These are phyloP conservation scores for Stemphylium lycopersici DNA, from an alignment of 2,329 filamentous ascomycete species.

Conservation along the genomic window DNA sequence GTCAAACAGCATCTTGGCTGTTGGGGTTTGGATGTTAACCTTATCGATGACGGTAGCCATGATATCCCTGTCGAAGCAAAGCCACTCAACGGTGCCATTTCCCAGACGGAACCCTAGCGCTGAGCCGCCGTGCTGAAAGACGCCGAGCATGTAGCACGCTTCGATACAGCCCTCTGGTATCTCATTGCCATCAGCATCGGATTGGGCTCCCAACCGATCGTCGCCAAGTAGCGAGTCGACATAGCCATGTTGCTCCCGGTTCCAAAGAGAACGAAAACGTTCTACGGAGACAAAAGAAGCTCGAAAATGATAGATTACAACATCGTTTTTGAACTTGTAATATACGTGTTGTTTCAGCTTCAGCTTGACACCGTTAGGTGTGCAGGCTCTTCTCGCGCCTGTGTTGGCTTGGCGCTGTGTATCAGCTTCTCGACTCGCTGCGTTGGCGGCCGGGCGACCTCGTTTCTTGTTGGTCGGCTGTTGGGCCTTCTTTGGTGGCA, in stretches of 20 bases:
- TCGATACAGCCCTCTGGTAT: slow-evolving; percentile 21
- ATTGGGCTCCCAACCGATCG: slow-evolving; percentile 14
- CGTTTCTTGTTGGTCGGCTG: not conserved
- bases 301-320: slow-evolving; percentile 31
- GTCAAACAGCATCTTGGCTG: slow-evolving; percentile 22
- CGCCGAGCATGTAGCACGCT: slow-evolving; percentile 22
- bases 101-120: slow-evolving; percentile 29
- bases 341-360: slow-evolving; percentile 15
- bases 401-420: not conserved
- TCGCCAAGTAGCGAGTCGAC: slow-evolving; percentile 12
- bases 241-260: slow-evolving; percentile 14
- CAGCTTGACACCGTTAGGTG: not conserved
- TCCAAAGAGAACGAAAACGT: slow-evolving; percentile 5
- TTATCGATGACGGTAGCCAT: slow-evolving; percentile 4
- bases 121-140: slow-evolving; percentile 24
- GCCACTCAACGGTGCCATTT: slow-evolving; percentile 24
- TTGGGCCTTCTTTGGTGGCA: not conserved
- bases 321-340: slow-evolving; percentile 20
- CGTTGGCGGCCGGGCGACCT: not conserved
- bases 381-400: not conserved
- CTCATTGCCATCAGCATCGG: slow-evolving; percentile 23
- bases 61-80: slow-evolving; percentile 24
- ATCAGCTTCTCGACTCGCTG: too few species aligned
- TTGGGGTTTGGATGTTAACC: not conserved
- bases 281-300: slow-evolving; percentile 10